Evolutionary conservation across 306 rosid species (phyloP), one percentile per base, ranked within the genome.

Genomic region (Inga leiocalycina): DNA sequence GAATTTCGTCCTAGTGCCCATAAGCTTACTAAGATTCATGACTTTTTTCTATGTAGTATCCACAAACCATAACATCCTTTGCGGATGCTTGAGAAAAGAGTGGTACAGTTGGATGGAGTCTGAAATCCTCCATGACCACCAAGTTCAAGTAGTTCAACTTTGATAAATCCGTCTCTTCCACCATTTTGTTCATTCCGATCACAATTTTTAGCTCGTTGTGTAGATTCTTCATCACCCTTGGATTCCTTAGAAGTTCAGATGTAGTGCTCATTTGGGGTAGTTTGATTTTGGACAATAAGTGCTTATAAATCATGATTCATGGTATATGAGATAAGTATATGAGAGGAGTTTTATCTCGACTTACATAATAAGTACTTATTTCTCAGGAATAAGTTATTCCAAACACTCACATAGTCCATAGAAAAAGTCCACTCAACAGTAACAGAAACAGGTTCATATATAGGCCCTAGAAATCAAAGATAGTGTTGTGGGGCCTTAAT

Each of bases 191-290:
- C 80, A 56, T 61, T 2, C 94, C 91, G 0, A 86, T 79, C 17
- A 79, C 87, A 69, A 15, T 37, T 41, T 68, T 57, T 11, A 91
- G 46, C 88, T 89, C 91, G 37, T 79, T 66, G 77, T 91, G 93
- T 46, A 88, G 80, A 22, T 16, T 77, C 49, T 84, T 86, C 87
- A 87, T 88, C 16, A 85, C 85, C n/a, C 69, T 78, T 8, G 89
- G 87, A 80, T 91, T 56, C 75, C 70, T 83, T 15, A 86, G 17
- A 45, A 88, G 87, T 59, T 81, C 88, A 1, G 93, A 78, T 3
- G 88, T 20, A 16, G 1, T 1, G 30, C 30, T 27, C 30, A 1
- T 27, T 27, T 27, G 30, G 30, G 30, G 1, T 27, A 27, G 30
- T 27, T 27, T 27, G 1, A 27, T 27, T 27, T 27, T 27, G 30